Conservation (phyloP, 306 rosid genomes). For the Casuarina equisetifolia region DNA sequence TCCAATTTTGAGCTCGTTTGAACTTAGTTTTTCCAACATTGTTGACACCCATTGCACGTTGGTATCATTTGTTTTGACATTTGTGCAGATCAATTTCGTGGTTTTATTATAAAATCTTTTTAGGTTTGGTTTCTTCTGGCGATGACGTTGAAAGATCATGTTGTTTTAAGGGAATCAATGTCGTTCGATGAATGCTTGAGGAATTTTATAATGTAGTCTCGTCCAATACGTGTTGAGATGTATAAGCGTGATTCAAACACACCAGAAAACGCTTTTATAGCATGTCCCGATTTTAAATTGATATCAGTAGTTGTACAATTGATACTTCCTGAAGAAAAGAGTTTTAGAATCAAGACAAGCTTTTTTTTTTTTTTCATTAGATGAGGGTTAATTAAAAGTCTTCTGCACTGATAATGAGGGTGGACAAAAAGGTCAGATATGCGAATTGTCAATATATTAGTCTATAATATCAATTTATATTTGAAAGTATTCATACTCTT, state of each 20-base stretch:
- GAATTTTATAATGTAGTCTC: background rate
- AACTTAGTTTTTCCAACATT: background rate
- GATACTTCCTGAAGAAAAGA: background rate
- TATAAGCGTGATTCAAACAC: slow-evolving; percentile 1
- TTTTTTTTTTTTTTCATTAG: background rate
- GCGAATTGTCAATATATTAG: no score
- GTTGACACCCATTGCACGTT: slow-evolving; percentile 15
- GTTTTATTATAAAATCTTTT: slow-evolving; percentile 9
- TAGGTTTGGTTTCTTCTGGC: background rate
- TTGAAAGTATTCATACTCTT: no score
- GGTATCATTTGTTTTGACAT: slow-evolving; percentile 8
- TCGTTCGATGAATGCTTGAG: background rate
- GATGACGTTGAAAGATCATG: slow-evolving; percentile 7
- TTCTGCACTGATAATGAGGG: background rate
- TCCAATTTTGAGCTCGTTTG: no score
- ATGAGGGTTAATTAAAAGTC: background rate
- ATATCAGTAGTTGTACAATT: background rate
- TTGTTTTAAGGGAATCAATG: background rate
- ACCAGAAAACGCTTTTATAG: background rate
- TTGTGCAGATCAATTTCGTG: slow-evolving; percentile 11
- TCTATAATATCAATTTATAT: no score
- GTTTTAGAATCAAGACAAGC: background rate
- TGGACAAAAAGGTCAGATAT: no score
- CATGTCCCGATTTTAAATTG: background rate
- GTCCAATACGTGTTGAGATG: background rate